A percentile compares a stretch with the other conserved stretches of the same genome.
These are phyloP conservation scores for Scortechinia acanthostroma DNA, from an alignment of 2,329 filamentous ascomycete genomes.

Conservation along the genomic window DNA sequence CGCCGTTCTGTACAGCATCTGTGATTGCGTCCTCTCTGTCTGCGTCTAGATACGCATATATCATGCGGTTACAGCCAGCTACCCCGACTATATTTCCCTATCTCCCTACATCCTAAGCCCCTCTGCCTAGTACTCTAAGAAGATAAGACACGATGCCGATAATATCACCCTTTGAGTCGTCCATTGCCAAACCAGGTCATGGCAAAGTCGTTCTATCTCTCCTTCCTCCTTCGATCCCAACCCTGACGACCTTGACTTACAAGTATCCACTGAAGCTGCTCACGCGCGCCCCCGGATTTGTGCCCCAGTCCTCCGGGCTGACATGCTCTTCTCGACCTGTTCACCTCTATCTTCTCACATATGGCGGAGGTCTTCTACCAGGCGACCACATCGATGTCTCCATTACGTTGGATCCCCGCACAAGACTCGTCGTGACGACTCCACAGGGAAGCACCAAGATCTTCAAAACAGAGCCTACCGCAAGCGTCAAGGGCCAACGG, in stretches of 20 bases:
- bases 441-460: slow-evolving; percentile 54
- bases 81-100: too few relatives aligned
- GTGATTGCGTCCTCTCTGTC: too few relatives aligned
- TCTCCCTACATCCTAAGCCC: too few relatives aligned
- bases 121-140: too few relatives aligned
- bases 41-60: too few relatives aligned
- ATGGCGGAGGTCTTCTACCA: slow-evolving; percentile 59
- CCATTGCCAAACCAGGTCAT: slow-evolving; percentile 45
- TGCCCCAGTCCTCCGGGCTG: not conserved
- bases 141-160: not conserved
- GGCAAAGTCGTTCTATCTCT: slow-evolving; percentile 50
- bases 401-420: not conserved
- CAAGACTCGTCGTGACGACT: not conserved
- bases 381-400: slow-evolving; percentile 50
- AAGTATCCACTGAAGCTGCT: slow-evolving; percentile 65
- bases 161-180: slow-evolving; percentile 30
- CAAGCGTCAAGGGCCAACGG: slow-evolving; percentile 7
- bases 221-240: slow-evolving; percentile 38
- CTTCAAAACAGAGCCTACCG: slow-evolving; percentile 44
- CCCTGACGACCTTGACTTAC: slow-evolving; percentile 50
- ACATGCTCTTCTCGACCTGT: slow-evolving; percentile 30
- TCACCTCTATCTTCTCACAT: slow-evolving; percentile 59
- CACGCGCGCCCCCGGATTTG: slow-evolving; percentile 20
- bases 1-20: too few relatives aligned
- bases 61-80: too few relatives aligned